phyloP scores from a whole-genome alignment of 2,329 filamentous ascomycete genomes.

The Clonostachys rosea region DNA sequence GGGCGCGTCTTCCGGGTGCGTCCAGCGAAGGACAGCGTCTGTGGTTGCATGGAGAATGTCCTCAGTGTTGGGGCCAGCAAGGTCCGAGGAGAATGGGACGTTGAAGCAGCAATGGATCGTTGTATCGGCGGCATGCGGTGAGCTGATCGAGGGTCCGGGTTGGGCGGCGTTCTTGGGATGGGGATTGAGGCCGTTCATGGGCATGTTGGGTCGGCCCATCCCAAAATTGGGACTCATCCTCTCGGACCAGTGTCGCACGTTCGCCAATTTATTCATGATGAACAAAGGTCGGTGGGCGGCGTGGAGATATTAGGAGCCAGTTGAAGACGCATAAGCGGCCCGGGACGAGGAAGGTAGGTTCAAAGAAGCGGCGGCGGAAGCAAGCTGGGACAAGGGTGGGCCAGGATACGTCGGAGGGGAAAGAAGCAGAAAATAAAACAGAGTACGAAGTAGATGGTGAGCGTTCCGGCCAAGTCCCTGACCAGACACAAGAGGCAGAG shows the following conservation, averaged over 20 bases:
- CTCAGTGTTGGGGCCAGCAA: constrained; percentile 87
- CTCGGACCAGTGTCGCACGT: constrained; percentile 69
- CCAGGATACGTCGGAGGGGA: constrained; percentile 12
- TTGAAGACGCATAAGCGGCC: constrained; percentile 36
- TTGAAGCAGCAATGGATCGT: constrained; percentile 95
- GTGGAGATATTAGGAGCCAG: constrained; percentile 18
- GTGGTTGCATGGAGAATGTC: constrained; percentile 91
- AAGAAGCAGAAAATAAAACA: constrained; percentile 15
- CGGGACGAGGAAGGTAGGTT: constrained; percentile 14
- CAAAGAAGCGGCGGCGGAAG: constrained; percentile 14
- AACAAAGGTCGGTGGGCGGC: constrained; percentile 3
- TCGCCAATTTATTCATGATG: constrained; percentile 68
- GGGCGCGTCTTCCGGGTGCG: constrained; percentile 80
- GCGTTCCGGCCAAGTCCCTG: constrained; percentile 1
- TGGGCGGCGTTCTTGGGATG: constrained; percentile 52
- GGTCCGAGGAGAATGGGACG: constrained; percentile 88
- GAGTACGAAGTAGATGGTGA: constrained; percentile 3
- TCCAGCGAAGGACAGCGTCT: constrained; percentile 87
- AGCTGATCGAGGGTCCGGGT: constrained; percentile 53
- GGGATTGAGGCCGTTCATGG: constrained; percentile 48
- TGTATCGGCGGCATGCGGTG: constrained; percentile 67
- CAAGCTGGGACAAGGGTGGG: constrained; percentile 7
- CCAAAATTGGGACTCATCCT: constrained; percentile 65
- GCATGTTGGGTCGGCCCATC: constrained; percentile 55
- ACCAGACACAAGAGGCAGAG: constrained; percentile 4